Percentiles rank a stretch among this genome's conserved stretches.
phyloP scores from a whole-genome alignment of 2,329 filamentous ascomycete species.

The Trichoderma harzianum region DNA sequence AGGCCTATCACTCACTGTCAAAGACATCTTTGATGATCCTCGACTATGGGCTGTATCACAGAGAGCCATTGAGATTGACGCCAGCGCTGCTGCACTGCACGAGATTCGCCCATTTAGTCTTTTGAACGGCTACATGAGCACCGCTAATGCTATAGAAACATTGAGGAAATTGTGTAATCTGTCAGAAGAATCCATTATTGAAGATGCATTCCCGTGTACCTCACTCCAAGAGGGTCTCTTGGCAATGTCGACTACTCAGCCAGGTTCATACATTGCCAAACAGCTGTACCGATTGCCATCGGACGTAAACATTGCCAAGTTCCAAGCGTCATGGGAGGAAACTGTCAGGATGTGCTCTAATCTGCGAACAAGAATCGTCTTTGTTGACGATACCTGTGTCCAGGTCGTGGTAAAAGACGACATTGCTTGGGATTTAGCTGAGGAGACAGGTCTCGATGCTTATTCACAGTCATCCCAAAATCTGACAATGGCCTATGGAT shows the following conservation, averaged over 20 bases:
- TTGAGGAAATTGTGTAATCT: background rate
- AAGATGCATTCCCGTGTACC: slow-evolving; percentile 34
- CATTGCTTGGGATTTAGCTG: background rate
- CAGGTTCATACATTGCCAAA: slow-evolving; percentile 21
- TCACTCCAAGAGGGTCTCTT: slow-evolving; percentile 38
- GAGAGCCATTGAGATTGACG: background rate
- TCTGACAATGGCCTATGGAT: background rate
- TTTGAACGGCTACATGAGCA: background rate
- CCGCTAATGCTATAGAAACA: background rate
- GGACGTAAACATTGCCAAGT: slow-evolving; percentile 19
- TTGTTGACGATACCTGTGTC: background rate
- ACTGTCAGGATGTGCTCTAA: background rate
- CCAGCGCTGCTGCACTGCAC: too few relatives aligned
- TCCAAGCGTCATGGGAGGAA: slow-evolving; percentile 25
- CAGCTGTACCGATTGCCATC: slow-evolving; percentile 30
- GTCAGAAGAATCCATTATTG: slow-evolving; percentile 3
- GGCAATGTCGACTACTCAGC: slow-evolving; percentile 29
- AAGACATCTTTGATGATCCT: slow-evolving; percentile 21
- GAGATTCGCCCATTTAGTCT: background rate
- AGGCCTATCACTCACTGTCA: background rate
- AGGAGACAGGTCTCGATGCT: background rate
- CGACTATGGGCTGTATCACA: background rate
- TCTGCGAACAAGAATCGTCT: slow-evolving; percentile 10
- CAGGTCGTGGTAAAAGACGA: background rate
- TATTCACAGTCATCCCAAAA: background rate